Percentiles rank a stretch among this genome's conserved stretches.
Evolutionary conservation across 371 early-diverging fungal species (phyloP).

Genomic region (Rhizopus stolonifer): DNA sequence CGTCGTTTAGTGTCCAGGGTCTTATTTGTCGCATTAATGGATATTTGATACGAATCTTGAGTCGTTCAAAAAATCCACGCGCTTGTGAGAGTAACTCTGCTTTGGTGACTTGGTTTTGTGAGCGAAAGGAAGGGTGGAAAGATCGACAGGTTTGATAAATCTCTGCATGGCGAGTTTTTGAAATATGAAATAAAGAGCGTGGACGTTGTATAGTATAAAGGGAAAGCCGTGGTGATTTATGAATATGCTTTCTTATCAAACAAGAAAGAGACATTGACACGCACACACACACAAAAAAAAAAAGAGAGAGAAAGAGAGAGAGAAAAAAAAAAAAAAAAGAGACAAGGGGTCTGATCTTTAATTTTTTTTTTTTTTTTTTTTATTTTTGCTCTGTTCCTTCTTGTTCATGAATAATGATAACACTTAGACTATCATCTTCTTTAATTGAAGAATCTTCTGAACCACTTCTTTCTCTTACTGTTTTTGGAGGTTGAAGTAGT

Average conservation of each 20-base stretch:
- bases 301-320: neutral
- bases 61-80: constrained; percentile 49
- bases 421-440: constrained; percentile 33
- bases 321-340: neutral
- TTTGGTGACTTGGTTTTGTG: constrained; percentile 34
- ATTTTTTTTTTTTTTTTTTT: constrained; percentile 1
- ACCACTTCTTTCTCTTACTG: constrained; percentile 26
- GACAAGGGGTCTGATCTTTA: neutral
- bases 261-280: neutral
- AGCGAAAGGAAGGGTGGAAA: neutral
- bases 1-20: constrained; percentile 86
- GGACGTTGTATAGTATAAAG: too few species aligned
- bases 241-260: constrained; percentile 2
- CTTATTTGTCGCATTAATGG: constrained; percentile 67
- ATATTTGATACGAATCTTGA: constrained; percentile 58
- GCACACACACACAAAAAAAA: neutral
- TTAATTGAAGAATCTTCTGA: constrained; percentile 31
- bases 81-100: constrained; percentile 49
- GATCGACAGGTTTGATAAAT: neutral
- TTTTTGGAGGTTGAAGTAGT: constrained; percentile 7
- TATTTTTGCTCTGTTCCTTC: constrained; percentile 5
- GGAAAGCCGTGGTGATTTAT: too few species aligned
- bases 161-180: too few species aligned
- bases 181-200: too few species aligned
- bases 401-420: constrained; percentile 27